Evolutionary conservation across 2,329 filamentous ascomycete species (phyloP).

Genomic region (Colletotrichum ledebouriae): DNA sequence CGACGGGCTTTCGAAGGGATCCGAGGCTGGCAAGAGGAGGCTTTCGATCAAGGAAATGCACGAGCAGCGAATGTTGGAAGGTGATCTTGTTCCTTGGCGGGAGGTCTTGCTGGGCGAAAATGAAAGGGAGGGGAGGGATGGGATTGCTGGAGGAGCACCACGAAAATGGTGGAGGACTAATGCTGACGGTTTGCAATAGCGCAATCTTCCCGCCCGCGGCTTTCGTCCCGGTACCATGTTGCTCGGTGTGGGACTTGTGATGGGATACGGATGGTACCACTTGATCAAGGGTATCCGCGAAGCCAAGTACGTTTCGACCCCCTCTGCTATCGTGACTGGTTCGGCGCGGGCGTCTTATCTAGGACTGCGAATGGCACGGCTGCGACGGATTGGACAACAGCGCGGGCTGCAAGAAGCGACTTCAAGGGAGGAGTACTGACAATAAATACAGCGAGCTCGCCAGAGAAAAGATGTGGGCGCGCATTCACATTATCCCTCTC

Average conservation of each 20-base stretch:
- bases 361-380: too few relatives aligned
- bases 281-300: constrained; percentile 86
- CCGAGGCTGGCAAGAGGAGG: background rate
- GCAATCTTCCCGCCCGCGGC: constrained; percentile 91
- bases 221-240: constrained; percentile 88
- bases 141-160: background rate
- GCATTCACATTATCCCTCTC: constrained; percentile 93
- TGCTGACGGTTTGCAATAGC: constrained; percentile 60
- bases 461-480: constrained; percentile 98
- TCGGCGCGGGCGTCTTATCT: too few relatives aligned
- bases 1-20: too few relatives aligned
- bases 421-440: background rate
- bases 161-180: background rate
- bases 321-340: background rate
- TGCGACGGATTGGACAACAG: too few relatives aligned
- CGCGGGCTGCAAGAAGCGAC: too few relatives aligned
- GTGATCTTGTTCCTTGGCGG: too few relatives aligned
- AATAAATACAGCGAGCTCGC: constrained; percentile 79
- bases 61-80: too few relatives aligned
- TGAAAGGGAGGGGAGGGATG: background rate
- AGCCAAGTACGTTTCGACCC: constrained; percentile 78
- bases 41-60: too few relatives aligned
- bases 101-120: too few relatives aligned
- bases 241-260: constrained; percentile 80
- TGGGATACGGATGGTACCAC: constrained; percentile 93